Conservation (phyloP, 371 early-diverging fungal genomes). For the Coemansia sp. region DNA sequence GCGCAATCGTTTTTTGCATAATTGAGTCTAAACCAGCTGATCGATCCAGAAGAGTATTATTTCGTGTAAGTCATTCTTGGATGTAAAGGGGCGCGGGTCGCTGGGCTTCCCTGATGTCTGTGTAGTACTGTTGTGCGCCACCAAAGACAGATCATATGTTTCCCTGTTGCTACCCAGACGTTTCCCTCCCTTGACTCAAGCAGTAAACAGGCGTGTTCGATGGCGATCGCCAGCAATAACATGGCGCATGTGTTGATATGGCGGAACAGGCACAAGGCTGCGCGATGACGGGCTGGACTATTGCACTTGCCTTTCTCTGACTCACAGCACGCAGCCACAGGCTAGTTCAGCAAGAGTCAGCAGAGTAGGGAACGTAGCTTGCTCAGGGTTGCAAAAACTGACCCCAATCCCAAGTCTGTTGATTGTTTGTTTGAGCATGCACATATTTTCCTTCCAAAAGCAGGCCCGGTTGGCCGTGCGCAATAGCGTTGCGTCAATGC, state of each 20-base stretch:
- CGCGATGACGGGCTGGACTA: not conserved
- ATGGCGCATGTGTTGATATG: not conserved
- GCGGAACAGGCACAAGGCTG: not conserved
- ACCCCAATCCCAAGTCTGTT: not conserved
- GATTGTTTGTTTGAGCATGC: constrained; percentile 6
- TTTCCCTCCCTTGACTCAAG: not conserved
- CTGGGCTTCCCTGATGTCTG: not conserved
- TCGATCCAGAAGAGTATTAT: not conserved
- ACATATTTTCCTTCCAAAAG: not conserved
- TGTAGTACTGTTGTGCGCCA: not conserved
- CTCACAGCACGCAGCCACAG: not conserved
- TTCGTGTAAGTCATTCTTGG: not conserved
- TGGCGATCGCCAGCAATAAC: not conserved
- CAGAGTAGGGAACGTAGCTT: too few relatives aligned
- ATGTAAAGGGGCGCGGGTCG: not conserved
- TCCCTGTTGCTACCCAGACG: not conserved
- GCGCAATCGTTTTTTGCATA: not conserved
- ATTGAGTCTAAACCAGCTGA: not conserved
- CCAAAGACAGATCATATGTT: not conserved
- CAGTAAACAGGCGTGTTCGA: not conserved
- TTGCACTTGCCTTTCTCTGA: not conserved
- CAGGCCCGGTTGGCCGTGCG: not conserved
- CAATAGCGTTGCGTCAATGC: not conserved
- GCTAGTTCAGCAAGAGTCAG: not conserved
- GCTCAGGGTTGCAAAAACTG: not conserved